Percentiles rank a stretch among this genome's conserved stretches.
Evolutionary conservation across 768 basidiomycete species (phyloP).

Genomic region (Termitomyces bulborhizus): DNA sequence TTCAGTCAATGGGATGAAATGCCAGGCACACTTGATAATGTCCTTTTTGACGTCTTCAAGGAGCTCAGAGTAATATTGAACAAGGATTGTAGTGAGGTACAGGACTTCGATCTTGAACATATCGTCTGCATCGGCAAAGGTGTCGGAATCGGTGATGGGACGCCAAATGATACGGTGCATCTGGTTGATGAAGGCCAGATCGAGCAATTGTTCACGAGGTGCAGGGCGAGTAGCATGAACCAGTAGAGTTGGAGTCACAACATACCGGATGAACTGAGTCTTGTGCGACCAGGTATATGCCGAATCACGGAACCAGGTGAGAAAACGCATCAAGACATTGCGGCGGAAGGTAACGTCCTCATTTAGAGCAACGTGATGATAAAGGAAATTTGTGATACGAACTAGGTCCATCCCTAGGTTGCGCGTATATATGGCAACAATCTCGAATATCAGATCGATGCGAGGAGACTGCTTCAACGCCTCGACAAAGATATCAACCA

Average conservation of each 20-base stretch:
- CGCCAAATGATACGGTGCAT: conserved; percentile 79
- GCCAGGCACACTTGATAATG: conserved; percentile 91
- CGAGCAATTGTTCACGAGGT: conserved; percentile 57
- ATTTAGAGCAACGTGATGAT: conserved; percentile 74
- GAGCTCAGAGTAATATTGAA: conserved; percentile 78
- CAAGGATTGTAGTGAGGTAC: conserved; percentile 82
- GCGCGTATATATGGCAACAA: conserved; percentile 76
- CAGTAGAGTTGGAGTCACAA: conserved; percentile 83
- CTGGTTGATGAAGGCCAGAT: conserved; percentile 61
- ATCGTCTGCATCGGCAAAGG: conserved; percentile 65
- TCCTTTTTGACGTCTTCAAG: conserved; percentile 82
- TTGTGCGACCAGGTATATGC: conserved; percentile 70
- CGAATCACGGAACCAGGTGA: conserved; percentile 73
- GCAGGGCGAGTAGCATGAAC: conserved; percentile 58
- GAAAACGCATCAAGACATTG: conserved; percentile 79
- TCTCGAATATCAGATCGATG: conserved; percentile 84
- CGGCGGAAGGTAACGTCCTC: conserved; percentile 65
- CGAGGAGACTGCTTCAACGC: conserved; percentile 66
- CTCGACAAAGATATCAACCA: conserved; percentile 74
- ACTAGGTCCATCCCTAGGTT: conserved; percentile 79
- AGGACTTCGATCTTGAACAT: conserved; percentile 87
- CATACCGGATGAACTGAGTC: conserved; percentile 68
- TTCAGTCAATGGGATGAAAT: conserved; percentile 68
- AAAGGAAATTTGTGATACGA: conserved; percentile 77
- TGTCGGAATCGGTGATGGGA: conserved; percentile 53